Base-by-base conservation (phyloP, 2,329 filamentous ascomycete species). In the Scedosporium aurantiacum region DNA sequence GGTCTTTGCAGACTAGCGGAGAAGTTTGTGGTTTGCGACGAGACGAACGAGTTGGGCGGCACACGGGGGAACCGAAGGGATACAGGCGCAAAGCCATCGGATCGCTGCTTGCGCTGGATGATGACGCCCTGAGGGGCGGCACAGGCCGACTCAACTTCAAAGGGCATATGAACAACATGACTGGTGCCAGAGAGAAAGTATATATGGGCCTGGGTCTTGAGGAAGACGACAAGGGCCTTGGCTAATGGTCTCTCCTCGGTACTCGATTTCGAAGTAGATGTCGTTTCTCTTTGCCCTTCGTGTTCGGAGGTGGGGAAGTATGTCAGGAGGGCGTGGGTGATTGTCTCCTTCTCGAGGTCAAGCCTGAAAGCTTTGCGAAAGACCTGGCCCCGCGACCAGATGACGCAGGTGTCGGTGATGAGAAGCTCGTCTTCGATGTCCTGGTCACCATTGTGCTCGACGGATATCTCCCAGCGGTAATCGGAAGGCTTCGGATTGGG, bases 171-270 rank as follows among this genome's bases (percentile, higher is more conserved):
- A 57, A 97, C 82, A 63, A 96, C 84, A 79, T 99, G 90, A 70
- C 84, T 94, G 40, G 90, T 87, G 21, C 93, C 93, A 1, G 89
- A 84, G 43, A 97, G 82, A 71, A 95, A 97, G 78, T 92, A 95
- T 65, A 99, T 85, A 70, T 97, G 93, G 23, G 90, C 91, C 70
- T 97, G 93, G 0, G 90, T 92, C 74, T 90, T 92, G 66, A 99
- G 83, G 66, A 97, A 89, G 58, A 99, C 89, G 6, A 97, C 90
- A 64, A 99, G 76, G 4, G 93, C 91, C 68, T 87, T 82, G 50
- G 82, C 81, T 25, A 83, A 72, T 0, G 65, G 62, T 10, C 65
- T 66, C 14, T 65, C 64, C 8, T 65, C 56, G 21, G 64, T 50
- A 16, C 58, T 63, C 45, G 32, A 23, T 10, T 63, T 61, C 52